Evolutionary conservation across 169 alveolate genomes (phyloP).

Genomic region (Ichthyophthirius multifiliis): DNA sequence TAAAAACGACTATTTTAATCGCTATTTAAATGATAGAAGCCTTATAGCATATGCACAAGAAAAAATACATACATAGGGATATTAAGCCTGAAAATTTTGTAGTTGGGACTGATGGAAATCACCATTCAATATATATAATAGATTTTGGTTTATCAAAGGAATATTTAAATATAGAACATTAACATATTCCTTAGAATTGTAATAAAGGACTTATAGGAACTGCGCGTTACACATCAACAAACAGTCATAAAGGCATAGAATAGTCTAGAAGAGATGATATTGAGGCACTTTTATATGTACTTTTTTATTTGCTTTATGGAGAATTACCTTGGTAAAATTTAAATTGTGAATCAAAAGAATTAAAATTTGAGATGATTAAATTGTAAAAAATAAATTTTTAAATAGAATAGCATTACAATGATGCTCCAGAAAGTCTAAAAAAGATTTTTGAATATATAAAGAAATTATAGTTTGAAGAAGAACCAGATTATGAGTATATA

Average conservation of each 20-base stretch:
- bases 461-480: conserved; percentile 58
- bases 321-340: conserved; percentile 78
- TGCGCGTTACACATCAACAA: conserved; percentile 84
- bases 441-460: conserved; percentile 62
- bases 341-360: conserved; percentile 51
- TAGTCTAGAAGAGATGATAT: conserved; percentile 81
- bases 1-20: not conserved
- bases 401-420: conserved; percentile 56
- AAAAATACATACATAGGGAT: conserved; percentile 83
- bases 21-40: not conserved
- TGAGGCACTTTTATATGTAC: conserved; percentile 73
- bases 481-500: conserved; percentile 63
- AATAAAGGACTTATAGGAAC: conserved; percentile 84
- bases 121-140: conserved; percentile 69
- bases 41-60: conserved; percentile 67
- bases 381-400: conserved; percentile 52
- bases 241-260: conserved; percentile 81
- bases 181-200: conserved; percentile 81
- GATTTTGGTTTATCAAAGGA: conserved; percentile 85
- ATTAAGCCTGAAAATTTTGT: conserved; percentile 91
- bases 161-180: conserved; percentile 33
- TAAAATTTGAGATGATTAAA: conserved; percentile 59
- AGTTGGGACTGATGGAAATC: conserved; percentile 77
- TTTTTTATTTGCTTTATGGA: conserved; percentile 65
- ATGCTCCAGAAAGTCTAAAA: conserved; percentile 58